Base-by-base conservation (phyloP, 106 monocot genomes). In the Dendrobium nobile region DNA sequence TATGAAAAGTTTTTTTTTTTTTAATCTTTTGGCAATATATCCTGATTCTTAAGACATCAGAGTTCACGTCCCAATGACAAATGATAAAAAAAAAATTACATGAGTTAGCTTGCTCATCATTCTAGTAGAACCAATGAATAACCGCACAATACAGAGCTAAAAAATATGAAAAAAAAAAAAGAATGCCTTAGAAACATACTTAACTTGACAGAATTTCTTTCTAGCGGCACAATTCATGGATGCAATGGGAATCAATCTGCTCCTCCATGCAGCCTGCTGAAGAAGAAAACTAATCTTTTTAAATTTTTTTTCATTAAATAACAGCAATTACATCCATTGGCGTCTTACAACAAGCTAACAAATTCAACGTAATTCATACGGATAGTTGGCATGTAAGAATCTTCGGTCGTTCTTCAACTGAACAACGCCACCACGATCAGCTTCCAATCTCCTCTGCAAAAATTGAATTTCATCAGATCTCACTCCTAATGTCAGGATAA, bases 381-480 rank as follows among this genome's bases (percentile, higher is more conserved):
- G 73, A 42, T 42, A 20, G 42, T 6, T 9, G 33, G 24, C 9
- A 47, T 47, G 4, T 47, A 7, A 75, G 2, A 51, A 48, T 10
- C 11, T 24, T 48, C 2, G 76, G 10, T 47, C 9, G 13, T 76
- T 47, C 26, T 76, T 51, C 26, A 47, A 44, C 42, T 2, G 31
- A 44, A n/a, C n/a, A 3, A 31, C 41, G 43, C n/a, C 31, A 31
- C 74, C 41, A 22, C 18, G 17, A 43, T 75, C 74, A 75, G 15
- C 22, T 51, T 4, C 2, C 47, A 43, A 27, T 47, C 11, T 47
- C 76, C 76, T 48, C 76, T 76, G 76, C 76, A 76, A 76, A 76
- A 48, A 48, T 19, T 0, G 26, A 26, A 76, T 70, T 70, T 37
- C 70, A 28, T 70, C 70, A 70, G 70, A 70, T 70, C 70, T 33